phyloP scores from a whole-genome alignment of 2,329 filamentous ascomycete species.

The Colletotrichum noveboracense region DNA sequence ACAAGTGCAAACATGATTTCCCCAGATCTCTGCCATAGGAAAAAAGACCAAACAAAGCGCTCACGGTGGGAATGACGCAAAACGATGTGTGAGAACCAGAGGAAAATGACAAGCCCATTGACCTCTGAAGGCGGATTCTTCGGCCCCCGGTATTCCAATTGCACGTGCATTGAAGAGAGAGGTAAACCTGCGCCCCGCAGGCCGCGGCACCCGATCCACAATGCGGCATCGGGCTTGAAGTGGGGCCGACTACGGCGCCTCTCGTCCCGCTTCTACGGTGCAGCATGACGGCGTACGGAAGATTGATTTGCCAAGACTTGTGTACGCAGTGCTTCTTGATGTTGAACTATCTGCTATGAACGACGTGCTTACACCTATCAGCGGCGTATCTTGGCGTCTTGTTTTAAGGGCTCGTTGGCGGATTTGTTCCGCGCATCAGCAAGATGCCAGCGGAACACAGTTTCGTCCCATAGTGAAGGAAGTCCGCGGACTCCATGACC shows the following conservation, averaged over 20 bases:
- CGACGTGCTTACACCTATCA: not conserved
- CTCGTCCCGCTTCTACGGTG: not conserved
- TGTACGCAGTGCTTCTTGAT: not conserved
- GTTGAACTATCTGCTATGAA: not conserved
- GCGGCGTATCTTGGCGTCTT: not conserved
- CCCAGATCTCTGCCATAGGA: too few species aligned
- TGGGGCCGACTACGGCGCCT: not conserved
- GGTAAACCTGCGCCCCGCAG: not conserved
- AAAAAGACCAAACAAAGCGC: too few species aligned
- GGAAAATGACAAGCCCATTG: rapidly evolving
- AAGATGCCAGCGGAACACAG: not conserved
- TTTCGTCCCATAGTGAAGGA: not conserved
- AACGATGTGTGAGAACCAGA: not conserved
- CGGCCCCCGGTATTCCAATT: not conserved
- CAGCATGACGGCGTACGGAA: not conserved
- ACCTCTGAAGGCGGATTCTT: not conserved
- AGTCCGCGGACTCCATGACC: not conserved
- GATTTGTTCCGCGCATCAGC: not conserved
- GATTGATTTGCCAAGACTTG: not conserved
- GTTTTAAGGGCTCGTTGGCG: not conserved
- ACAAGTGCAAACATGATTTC: too few species aligned
- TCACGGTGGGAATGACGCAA: not conserved
- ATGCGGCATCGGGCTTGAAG: not conserved
- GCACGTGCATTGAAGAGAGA: not conserved
- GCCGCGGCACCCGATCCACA: not conserved